phyloP scores from a whole-genome alignment of 2,329 filamentous ascomycete species.

The Fusarium nisikadoi region DNA sequence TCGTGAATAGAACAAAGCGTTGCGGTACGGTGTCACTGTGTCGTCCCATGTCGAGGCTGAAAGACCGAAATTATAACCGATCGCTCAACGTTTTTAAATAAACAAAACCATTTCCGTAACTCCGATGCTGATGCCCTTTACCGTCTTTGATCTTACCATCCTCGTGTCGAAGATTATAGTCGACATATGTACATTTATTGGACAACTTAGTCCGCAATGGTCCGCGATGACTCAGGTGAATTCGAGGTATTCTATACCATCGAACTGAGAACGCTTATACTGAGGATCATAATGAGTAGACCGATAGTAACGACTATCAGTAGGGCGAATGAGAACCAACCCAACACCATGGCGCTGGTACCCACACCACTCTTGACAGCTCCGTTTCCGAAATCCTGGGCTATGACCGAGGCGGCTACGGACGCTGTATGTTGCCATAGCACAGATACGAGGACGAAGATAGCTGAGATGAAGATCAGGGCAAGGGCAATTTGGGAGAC shows the following conservation, averaged over 20 bases:
- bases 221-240: conserved; percentile 25
- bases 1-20: conserved; percentile 11
- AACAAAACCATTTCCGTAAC: conserved; percentile 44
- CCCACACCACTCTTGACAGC: conserved; percentile 88
- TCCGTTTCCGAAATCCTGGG: conserved; percentile 91
- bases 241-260: conserved; percentile 51
- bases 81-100: conserved; percentile 36
- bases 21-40: conserved; percentile 14
- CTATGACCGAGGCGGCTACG: conserved; percentile 92
- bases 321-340: conserved; percentile 95
- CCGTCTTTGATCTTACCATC: conserved; percentile 38
- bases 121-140: conserved; percentile 50
- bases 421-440: conserved; percentile 96
- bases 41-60: conserved; percentile 32
- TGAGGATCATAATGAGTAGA: conserved; percentile 94
- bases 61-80: conserved; percentile 40
- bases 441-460: conserved; percentile 78
- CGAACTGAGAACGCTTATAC: conserved; percentile 81
- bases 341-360: conserved; percentile 95
- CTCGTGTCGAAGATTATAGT: conserved; percentile 20
- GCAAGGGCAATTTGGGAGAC: conserved; percentile 94
- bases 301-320: conserved; percentile 97
- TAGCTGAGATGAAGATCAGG: conserved; percentile 83
- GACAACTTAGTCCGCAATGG: conserved; percentile 31
- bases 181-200: conserved; percentile 41